Base-by-base conservation (phyloP, 1,284 basidiomycete genomes). In the Microbotryomycetes sp. region DNA sequence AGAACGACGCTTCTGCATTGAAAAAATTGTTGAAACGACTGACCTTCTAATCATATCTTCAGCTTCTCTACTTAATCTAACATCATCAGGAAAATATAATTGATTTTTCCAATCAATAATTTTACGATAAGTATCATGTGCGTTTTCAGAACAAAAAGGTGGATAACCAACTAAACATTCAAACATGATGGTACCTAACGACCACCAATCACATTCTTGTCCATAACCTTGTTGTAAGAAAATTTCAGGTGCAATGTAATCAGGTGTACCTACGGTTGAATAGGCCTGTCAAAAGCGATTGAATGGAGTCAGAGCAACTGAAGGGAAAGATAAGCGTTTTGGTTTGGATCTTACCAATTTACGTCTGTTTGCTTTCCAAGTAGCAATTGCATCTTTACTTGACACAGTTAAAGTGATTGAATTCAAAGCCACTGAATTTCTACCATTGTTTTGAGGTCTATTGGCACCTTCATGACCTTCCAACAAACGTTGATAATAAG, bases 231-330 rank as follows among this genome's bases (percentile, higher is more conserved):
- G 89, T 79, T 96, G 88, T 74, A 94, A 79, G 81, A 98, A 98
- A 74, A 98, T 96, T 74, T 98, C 94, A 2, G 94, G 94, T 0
- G 96, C 93, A 71, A 98, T 98, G 81, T 98, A 99, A 77, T 98
- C 94, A 1, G 96, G 96, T 25, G 94, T 94, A 65, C 96, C 96
- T 69, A 98, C 96, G 28, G 94, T 98, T 2, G 93, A 97, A 76
- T 93, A 98, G 2, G 94, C 94, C 88, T 90, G 59, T 6, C 60
- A 49, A 58, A 28, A 23, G 45, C n/a, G 25, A 32, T 46, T 14
- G 55, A 19, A 25, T 16, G 6, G 5, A 16, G 32, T 7, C 0
- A 32, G 31, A 14, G 16, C 30, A 19, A 42, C 3, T 3, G 28
- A n/a, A 23, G 28, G 45, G 22, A 26, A 46, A 14, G 12, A 22